Evolutionary conservation across 805 yeast species (phyloP).

Genomic region (Candida golubevii): DNA sequence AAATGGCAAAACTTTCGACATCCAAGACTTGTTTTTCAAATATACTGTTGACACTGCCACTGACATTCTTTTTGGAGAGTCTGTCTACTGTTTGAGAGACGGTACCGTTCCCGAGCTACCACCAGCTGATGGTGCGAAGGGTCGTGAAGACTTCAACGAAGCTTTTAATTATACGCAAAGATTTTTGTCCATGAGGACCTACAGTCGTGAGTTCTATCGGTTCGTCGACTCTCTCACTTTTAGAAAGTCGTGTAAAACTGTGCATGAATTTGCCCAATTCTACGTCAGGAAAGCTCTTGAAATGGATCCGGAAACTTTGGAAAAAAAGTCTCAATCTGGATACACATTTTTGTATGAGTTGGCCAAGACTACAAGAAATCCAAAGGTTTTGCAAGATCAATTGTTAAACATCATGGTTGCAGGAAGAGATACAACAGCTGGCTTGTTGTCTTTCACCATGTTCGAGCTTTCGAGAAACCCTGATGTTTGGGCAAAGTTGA

Average conservation of each 20-base stretch:
- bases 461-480: slow-evolving; percentile 35
- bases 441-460: slow-evolving; percentile 31
- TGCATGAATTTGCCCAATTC: slow-evolving; percentile 18
- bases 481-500: slow-evolving; percentile 27
- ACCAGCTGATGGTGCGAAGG: slow-evolving; percentile 21
- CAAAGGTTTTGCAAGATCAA: slow-evolving; percentile 34
- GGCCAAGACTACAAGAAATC: slow-evolving; percentile 35
- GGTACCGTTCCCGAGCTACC: slow-evolving; percentile 24
- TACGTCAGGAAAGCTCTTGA: slow-evolving; percentile 17
- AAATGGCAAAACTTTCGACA: slow-evolving; percentile 30
- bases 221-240: slow-evolving; percentile 26
- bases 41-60: slow-evolving; percentile 41
- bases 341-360: slow-evolving; percentile 37
- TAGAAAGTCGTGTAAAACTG: slow-evolving; percentile 26
- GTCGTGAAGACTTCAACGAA: slow-evolving; percentile 30
- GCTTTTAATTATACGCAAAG: slow-evolving; percentile 34
- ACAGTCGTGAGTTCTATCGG: slow-evolving; percentile 26
- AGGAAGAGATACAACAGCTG: slow-evolving; percentile 43
- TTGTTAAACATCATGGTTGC: slow-evolving; percentile 38
- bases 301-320: slow-evolving; percentile 13
- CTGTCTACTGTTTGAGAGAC: slow-evolving; percentile 31
- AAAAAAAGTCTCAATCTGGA: slow-evolving; percentile 19
- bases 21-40: slow-evolving; percentile 36
- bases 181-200: slow-evolving; percentile 31
- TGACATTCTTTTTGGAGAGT: slow-evolving; percentile 39